Conservation (phyloP, 2,329 filamentous ascomycete species). For the Aspergillus aculeatinus region DNA sequence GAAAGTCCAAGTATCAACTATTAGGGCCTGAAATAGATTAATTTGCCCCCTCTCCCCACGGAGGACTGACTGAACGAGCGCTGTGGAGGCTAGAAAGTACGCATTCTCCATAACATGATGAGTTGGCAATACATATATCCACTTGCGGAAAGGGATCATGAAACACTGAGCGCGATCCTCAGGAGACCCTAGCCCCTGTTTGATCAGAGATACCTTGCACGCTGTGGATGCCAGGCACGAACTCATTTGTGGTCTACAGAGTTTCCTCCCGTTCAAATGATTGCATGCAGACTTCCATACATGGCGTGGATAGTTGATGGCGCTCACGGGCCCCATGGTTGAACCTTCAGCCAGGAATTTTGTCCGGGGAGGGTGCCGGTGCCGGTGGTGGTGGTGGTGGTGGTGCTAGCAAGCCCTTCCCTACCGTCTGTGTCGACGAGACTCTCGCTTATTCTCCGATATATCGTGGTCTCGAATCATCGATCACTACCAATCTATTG, state of each 20-base stretch:
- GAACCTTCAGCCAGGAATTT: conserved; percentile 9
- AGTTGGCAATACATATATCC: conserved; percentile 13
- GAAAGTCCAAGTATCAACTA: not conserved
- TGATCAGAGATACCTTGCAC: conserved; percentile 10
- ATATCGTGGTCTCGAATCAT: conserved; percentile 15
- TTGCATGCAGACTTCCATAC: not conserved
- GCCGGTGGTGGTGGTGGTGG: not conserved
- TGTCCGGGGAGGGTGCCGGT: not conserved
- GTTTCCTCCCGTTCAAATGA: not conserved
- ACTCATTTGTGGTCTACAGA: conserved; percentile 11
- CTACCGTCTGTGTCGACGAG: conserved; percentile 9
- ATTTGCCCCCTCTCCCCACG: not conserved
- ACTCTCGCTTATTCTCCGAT: conserved; percentile 20
- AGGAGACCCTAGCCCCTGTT: conserved; percentile 11
- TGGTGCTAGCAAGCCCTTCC: not conserved
- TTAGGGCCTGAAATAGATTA: not conserved
- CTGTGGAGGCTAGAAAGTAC: conserved; percentile 10
- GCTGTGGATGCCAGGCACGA: conserved; percentile 18
- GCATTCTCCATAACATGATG: conserved; percentile 7
- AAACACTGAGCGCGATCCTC: conserved; percentile 13
- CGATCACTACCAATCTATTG: conserved; percentile 13
- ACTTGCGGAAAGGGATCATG: conserved; percentile 4
- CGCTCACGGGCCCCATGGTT: conserved; percentile 8
- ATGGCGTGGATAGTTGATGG: conserved; percentile 1
- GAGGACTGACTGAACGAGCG: conserved; percentile 6